phyloP scores from a whole-genome alignment of 768 basidiomycete species.

The Trametes punicea region DNA sequence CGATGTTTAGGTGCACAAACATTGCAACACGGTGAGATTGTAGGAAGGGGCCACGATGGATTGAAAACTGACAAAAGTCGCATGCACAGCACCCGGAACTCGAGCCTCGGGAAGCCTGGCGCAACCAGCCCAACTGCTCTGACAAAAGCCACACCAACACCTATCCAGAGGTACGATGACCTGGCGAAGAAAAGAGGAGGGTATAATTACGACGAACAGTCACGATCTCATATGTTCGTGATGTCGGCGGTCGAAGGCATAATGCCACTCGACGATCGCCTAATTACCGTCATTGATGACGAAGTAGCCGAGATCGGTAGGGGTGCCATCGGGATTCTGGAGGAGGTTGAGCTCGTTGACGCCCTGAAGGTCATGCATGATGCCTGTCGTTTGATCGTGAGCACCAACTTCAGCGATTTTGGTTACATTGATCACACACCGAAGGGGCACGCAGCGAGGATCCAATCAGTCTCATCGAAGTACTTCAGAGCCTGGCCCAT shows the following conservation, averaged over 20 bases:
- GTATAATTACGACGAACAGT: slow-evolving; percentile 13
- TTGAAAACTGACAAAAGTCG: slow-evolving; percentile 2
- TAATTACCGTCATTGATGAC: slow-evolving; percentile 40
- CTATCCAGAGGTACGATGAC: slow-evolving; percentile 20
- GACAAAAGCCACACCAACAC: slow-evolving; percentile 16
- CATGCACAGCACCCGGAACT: slow-evolving; percentile 17
- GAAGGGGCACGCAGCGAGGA: slow-evolving; percentile 53
- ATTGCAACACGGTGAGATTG: slow-evolving; percentile 10
- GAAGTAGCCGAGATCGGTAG: slow-evolving; percentile 48
- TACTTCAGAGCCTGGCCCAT: slow-evolving; percentile 42
- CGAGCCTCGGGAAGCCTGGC: slow-evolving; percentile 11
- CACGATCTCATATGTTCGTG: not conserved
- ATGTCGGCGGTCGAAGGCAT: not conserved
- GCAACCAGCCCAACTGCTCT: slow-evolving; percentile 7
- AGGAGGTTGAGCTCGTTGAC: slow-evolving; percentile 57
- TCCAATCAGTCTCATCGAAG: slow-evolving; percentile 42
- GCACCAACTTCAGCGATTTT: not conserved
- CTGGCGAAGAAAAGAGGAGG: slow-evolving; percentile 4
- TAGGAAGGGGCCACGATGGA: not conserved
- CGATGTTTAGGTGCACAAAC: slow-evolving; percentile 8
- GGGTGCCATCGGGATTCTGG: slow-evolving; percentile 42
- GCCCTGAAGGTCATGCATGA: slow-evolving; percentile 51
- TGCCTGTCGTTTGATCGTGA: slow-evolving; percentile 35
- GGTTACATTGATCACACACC: slow-evolving; percentile 41
- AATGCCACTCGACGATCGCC: not conserved